Base-by-base conservation (phyloP, 2,329 filamentous ascomycete genomes). In the Diaporthe australafricana region DNA sequence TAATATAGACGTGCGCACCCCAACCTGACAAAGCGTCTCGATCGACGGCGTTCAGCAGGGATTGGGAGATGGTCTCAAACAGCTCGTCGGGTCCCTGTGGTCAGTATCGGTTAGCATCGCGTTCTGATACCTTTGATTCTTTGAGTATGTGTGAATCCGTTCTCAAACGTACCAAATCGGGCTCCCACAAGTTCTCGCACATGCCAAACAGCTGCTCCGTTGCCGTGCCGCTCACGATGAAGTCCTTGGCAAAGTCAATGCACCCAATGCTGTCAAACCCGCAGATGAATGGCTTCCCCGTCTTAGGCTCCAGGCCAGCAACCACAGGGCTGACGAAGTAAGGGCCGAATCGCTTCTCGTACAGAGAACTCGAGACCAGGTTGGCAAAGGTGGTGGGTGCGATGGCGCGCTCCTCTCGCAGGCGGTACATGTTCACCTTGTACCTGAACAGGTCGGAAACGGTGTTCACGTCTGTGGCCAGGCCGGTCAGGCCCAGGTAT, bases 371-470 rank as follows among this genome's bases (percentile, higher is more conserved):
- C 79, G 91, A 94, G 79, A 99, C 95, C 77, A 99, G 91, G 87
- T 99, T 98, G 83, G 96, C 95, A 85, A 99, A 95, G 72, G 96
- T 99, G 82, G 93, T 90, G 56, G 96, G 96, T 70, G 94, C 92
- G 84, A 99, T 98, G 87, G 95, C 90, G 81, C 96, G 95, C 89
- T 99, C 96, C 88, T 99, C 96, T 80, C 96, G 94, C 80, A 99
- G 91, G 76, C 96, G 94, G 90, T 99, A 99, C 94, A 99, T 97
- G 90, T 99, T 99, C 84, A 97, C 94, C 89, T 99, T 99, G 91
- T 98, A 98, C 81, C 96, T 95, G 90, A 99, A 97, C 77, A 98
- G 92, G 85, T 99, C 96, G 79, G 92, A 93, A 77, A 99, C 96
- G 77, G 96, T 98, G 76, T 90, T 90, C 76, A 99, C 95, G 83